These are phyloP conservation scores for Aspergillus avenaceus DNA, from an alignment of 495 filamentous ascomycete genomes.

Conservation along the genomic window DNA sequence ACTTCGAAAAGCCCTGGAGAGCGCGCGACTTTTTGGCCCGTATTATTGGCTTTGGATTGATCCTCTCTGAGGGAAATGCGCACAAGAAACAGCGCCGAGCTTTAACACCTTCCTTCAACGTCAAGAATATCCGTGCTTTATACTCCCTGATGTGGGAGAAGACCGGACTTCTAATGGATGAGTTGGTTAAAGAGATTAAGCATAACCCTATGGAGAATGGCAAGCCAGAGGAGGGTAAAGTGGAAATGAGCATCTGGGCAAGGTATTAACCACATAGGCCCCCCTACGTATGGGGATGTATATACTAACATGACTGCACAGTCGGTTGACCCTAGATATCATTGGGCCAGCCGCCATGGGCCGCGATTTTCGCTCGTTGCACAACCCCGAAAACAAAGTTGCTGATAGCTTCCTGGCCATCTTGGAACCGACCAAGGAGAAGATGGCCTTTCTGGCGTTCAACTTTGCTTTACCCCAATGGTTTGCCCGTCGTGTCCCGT, in stretches of 20 bases:
- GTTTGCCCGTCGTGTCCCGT: constrained; percentile 52
- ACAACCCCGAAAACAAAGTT: constrained; percentile 59
- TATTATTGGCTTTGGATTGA: constrained; percentile 71
- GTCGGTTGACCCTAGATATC: constrained; percentile 77
- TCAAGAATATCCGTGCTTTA: constrained; percentile 76
- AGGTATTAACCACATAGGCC: constrained; percentile 33
- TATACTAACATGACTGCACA: constrained; percentile 1
- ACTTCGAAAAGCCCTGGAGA: constrained; percentile 48
- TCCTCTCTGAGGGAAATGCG: constrained; percentile 77
- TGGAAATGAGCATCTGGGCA: constrained; percentile 69
- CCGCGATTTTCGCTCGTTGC: constrained; percentile 69
- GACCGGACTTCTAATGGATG: constrained; percentile 36
- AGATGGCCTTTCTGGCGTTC: constrained; percentile 42
- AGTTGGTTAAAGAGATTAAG: constrained; percentile 38
- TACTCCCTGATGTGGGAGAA: constrained; percentile 77
- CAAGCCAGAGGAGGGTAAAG: constrained; percentile 39
- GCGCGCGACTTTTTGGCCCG: constrained; percentile 53
- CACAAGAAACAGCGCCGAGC: constrained; percentile 70
- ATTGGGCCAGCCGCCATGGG: constrained; percentile 81
- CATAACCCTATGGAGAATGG: constrained; percentile 32
- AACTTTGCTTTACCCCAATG: constrained; percentile 45
- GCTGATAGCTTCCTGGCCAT: constrained; percentile 61
- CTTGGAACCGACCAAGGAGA: constrained; percentile 45
- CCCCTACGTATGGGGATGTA: background rate
- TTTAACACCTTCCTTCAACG: constrained; percentile 78